Percentiles rank a stretch among this genome's conserved stretches.
These are phyloP conservation scores for Byssochlamys sp. DNA, from an alignment of 2,329 filamentous ascomycete species.

Conservation along the genomic window DNA sequence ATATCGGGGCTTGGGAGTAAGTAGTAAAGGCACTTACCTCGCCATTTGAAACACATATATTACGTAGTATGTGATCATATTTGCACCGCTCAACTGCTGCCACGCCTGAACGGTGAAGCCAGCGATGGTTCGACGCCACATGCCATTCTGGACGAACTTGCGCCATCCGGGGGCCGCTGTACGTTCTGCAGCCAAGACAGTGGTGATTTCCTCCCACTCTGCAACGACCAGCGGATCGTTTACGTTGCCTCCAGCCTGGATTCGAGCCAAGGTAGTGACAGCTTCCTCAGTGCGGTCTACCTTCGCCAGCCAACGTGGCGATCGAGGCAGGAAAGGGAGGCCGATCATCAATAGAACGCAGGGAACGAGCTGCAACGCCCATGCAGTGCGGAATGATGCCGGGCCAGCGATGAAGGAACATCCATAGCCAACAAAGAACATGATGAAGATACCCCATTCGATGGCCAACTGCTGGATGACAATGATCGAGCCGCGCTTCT, in stretches of 20 bases:
- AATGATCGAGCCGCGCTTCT: conserved; percentile 24
- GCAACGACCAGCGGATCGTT: conserved; percentile 40
- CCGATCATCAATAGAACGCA: conserved; percentile 36
- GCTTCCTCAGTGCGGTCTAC: conserved; percentile 39
- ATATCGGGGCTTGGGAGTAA: not conserved
- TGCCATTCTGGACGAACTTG: conserved; percentile 43
- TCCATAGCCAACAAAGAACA: conserved; percentile 42
- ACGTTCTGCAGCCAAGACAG: conserved; percentile 33
- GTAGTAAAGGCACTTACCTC: not conserved
- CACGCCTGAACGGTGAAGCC: conserved; percentile 50
- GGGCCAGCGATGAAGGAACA: conserved; percentile 33
- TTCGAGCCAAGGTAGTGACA: conserved; percentile 34
- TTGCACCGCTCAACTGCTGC: conserved; percentile 41
- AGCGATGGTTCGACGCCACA: conserved; percentile 50
- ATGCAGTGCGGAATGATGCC: conserved; percentile 38
- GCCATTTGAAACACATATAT: conserved; percentile 34
- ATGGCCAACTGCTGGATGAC: conserved; percentile 30
- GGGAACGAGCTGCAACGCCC: conserved; percentile 40
- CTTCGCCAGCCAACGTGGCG: conserved; percentile 42
- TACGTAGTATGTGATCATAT: conserved; percentile 30
- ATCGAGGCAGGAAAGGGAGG: conserved; percentile 38
- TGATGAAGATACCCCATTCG: conserved; percentile 37
- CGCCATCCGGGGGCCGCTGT: conserved; percentile 29
- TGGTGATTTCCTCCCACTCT: conserved; percentile 41
- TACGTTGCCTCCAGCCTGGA: conserved; percentile 37